Evolutionary conservation across 2,329 filamentous ascomycete genomes (phyloP).

Genomic region (Fusarium brevicatenulatum): DNA sequence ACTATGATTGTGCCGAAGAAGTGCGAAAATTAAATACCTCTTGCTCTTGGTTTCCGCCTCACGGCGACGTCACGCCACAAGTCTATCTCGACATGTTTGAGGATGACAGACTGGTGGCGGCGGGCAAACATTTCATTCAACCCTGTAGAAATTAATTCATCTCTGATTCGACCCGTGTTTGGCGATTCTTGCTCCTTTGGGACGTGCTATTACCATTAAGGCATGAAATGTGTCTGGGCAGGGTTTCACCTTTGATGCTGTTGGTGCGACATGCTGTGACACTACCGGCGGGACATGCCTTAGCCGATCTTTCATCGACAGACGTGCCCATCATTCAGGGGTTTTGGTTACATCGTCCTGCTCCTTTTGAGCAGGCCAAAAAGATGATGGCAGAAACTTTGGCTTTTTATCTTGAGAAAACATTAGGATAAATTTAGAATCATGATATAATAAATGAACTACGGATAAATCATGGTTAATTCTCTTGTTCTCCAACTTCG

Average conservation of each 20-base stretch:
- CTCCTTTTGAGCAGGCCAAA: slow-evolving; percentile 2
- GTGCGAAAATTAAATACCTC: slow-evolving; percentile 80
- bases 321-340: slow-evolving; percentile 11
- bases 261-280: background rate
- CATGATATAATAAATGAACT: background rate
- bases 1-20: slow-evolving; percentile 98
- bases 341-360: slow-evolving; percentile 33
- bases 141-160: slow-evolving; percentile 15
- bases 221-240: slow-evolving; percentile 20
- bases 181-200: slow-evolving; percentile 5
- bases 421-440: background rate
- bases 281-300: background rate
- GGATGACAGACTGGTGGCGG: slow-evolving; percentile 37
- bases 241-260: slow-evolving; percentile 19
- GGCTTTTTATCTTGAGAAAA: background rate
- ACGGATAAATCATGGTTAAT: too few species aligned
- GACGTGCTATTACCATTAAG: background rate
- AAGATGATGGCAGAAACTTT: background rate
- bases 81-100: slow-evolving; percentile 19
- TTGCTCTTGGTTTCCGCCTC: slow-evolving; percentile 46
- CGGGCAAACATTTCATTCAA: slow-evolving; percentile 44
- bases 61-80: slow-evolving; percentile 41
- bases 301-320: slow-evolving; percentile 19
- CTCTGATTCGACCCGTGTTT: slow-evolving; percentile 1
- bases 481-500: too few species aligned